These are phyloP conservation scores for Pythium graminicola DNA, from an alignment of 352 stramenopile species.

Conservation along the genomic window DNA sequence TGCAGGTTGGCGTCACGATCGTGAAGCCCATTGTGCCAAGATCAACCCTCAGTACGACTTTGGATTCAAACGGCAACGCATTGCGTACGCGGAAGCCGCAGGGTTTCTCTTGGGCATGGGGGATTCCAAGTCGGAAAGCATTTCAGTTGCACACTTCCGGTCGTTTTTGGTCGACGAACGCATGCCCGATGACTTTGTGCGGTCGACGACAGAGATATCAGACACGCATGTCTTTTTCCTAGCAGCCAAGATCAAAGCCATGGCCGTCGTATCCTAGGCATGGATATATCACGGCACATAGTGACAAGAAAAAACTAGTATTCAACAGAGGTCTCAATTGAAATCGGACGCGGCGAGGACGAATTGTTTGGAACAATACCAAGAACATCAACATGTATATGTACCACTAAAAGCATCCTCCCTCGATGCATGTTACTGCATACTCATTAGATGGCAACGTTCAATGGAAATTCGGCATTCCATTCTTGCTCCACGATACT, in stretches of 20 bases:
- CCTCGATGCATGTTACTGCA: too few relatives aligned
- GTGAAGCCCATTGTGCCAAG: conserved; percentile 33
- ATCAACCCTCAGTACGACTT: conserved; percentile 39
- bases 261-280: too few relatives aligned
- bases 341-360: too few relatives aligned
- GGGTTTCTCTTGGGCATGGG: conserved; percentile 43
- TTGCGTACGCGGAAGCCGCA: conserved; percentile 42
- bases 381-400: conserved; percentile 1
- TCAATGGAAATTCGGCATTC: conserved; percentile 13
- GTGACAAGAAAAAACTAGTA: too few relatives aligned
- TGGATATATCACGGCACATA: too few relatives aligned
- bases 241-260: conserved; percentile 35
- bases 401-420: too few relatives aligned
- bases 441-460: conserved; percentile 9
- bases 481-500: conserved; percentile 10
- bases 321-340: too few relatives aligned
- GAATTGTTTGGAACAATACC: too few relatives aligned
- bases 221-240: conserved; percentile 28
- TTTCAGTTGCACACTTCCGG: conserved; percentile 32
- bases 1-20: conserved; percentile 35
- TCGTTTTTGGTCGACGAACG: conserved; percentile 45
- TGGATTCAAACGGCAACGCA: conserved; percentile 26
- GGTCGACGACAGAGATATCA: conserved; percentile 30
- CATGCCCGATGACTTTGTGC: conserved; percentile 37
- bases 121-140: conserved; percentile 27